phyloP scores from a whole-genome alignment of 164 flowering plant genomes.

The Vitis rotundifolia region DNA sequence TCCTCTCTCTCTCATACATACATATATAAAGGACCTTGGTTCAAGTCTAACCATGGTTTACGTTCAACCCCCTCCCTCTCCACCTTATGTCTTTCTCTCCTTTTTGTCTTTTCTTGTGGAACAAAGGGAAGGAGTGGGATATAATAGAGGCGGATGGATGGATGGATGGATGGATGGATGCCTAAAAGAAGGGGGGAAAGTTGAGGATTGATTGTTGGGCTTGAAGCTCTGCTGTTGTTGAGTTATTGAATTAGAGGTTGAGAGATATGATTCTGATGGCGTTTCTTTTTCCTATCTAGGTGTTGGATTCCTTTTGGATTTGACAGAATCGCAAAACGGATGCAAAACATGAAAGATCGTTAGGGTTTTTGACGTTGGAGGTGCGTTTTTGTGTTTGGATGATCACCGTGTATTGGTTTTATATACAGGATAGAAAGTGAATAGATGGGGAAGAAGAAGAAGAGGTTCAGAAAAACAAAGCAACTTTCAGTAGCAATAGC shows the following conservation, averaged over 20 bases:
- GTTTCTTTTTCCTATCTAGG: background rate
- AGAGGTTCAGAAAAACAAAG: constrained; percentile 29
- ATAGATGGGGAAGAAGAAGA: constrained; percentile 41
- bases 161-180: too few relatives aligned
- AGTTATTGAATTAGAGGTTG: too few relatives aligned
- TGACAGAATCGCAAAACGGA: too few relatives aligned
- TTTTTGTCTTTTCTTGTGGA: constrained; percentile 7
- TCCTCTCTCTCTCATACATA: too few relatives aligned
- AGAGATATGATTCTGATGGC: too few relatives aligned
- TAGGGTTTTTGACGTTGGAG: background rate
- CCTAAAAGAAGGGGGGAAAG: too few relatives aligned
- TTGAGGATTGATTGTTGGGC: too few relatives aligned
- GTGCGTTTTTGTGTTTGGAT: background rate
- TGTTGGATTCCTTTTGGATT: background rate
- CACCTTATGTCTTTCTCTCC: constrained; percentile 5
- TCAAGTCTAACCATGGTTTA: constrained; percentile 9
- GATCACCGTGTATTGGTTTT: background rate
- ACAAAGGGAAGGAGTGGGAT: background rate
- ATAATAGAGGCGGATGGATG: too few relatives aligned
- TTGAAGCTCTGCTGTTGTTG: too few relatives aligned
- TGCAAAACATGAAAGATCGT: too few relatives aligned
- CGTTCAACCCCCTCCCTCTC: background rate
- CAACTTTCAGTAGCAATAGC: constrained; percentile 38
- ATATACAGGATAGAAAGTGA: background rate
- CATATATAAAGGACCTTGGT: background rate